Evolutionary conservation across 805 yeast genomes (phyloP).

Genomic region (Cyberlindnera maritima): DNA sequence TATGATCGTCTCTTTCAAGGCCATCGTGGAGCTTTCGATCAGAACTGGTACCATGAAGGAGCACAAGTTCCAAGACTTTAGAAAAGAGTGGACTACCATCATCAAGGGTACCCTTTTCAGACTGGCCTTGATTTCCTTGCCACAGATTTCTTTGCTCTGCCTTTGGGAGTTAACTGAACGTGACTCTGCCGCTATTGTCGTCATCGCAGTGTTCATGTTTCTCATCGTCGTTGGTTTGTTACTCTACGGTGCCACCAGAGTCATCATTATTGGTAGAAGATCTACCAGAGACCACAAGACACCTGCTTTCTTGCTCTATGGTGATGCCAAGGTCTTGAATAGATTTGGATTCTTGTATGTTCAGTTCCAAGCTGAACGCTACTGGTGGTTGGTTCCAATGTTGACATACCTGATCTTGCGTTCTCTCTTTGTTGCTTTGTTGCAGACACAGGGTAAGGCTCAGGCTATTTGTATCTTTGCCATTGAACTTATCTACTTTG

Average conservation of each 20-base stretch:
- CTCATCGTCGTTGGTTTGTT: slow-evolving; percentile 56
- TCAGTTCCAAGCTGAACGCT: slow-evolving; percentile 83
- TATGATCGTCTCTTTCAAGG: slow-evolving; percentile 62
- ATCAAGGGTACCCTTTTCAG: slow-evolving; percentile 89
- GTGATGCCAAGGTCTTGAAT: slow-evolving; percentile 77
- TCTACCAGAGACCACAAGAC: slow-evolving; percentile 75
- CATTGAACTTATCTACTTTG: slow-evolving; percentile 70
- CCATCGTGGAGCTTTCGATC: slow-evolving; percentile 58
- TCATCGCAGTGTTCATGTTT: slow-evolving; percentile 73
- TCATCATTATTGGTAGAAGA: slow-evolving; percentile 68
- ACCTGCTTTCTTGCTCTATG: slow-evolving; percentile 88
- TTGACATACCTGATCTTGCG: slow-evolving; percentile 67
- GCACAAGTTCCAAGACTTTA: slow-evolving; percentile 67
- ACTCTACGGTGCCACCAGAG: slow-evolving; percentile 69
- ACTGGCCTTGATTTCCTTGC: slow-evolving; percentile 78
- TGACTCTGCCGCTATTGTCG: slow-evolving; percentile 81
- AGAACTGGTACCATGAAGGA: slow-evolving; percentile 57
- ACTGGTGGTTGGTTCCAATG: slow-evolving; percentile 73
- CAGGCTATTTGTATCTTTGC: slow-evolving; percentile 78
- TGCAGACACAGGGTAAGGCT: slow-evolving; percentile 76
- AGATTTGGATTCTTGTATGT: slow-evolving; percentile 91
- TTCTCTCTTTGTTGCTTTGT: slow-evolving; percentile 81
- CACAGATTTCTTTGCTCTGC: slow-evolving; percentile 77
- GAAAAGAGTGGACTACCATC: slow-evolving; percentile 79
- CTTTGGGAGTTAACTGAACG: slow-evolving; percentile 86